A percentile compares a stretch with the other conserved stretches of the same genome.
phyloP scores from a whole-genome alignment of 164 flowering plant species.

The Warburgia ugandensis region DNA sequence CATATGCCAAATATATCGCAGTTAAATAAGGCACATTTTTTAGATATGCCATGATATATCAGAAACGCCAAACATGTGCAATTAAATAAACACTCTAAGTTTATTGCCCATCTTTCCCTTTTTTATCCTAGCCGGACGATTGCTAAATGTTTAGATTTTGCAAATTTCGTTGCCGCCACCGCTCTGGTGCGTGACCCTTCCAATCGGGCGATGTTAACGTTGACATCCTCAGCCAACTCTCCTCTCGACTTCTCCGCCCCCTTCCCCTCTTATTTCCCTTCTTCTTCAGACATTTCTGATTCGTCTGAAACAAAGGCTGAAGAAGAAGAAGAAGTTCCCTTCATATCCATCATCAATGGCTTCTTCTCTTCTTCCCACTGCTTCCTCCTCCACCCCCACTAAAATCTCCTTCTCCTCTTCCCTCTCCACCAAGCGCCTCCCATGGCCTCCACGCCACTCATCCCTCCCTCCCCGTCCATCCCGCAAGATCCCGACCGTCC shows the following conservation, averaged over 20 bases:
- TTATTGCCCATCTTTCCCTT: no score
- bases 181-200: no score
- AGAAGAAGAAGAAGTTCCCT: background rate
- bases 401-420: constrained; percentile 2
- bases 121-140: no score
- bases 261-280: background rate
- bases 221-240: background rate
- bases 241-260: constrained; percentile 11
- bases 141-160: no score
- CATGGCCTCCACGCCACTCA: constrained; percentile 3
- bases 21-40: no score
- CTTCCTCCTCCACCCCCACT: constrained; percentile 1
- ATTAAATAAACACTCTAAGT: no score
- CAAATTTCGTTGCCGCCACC: no score
- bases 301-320: background rate
- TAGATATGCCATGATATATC: no score
- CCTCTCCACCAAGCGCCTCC: constrained; percentile 4
- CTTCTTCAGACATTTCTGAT: background rate
- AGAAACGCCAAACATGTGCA: no score
- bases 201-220: no score
- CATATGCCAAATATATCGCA: no score
- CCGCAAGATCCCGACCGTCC: constrained; percentile 5
- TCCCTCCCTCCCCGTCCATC: background rate
- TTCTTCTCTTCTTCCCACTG: constrained; percentile 5
- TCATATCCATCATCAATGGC: background rate